Percentiles rank a stretch among this genome's conserved stretches.
phyloP scores from a whole-genome alignment of 768 basidiomycete species.

The Clitopilus hobsonii region DNA sequence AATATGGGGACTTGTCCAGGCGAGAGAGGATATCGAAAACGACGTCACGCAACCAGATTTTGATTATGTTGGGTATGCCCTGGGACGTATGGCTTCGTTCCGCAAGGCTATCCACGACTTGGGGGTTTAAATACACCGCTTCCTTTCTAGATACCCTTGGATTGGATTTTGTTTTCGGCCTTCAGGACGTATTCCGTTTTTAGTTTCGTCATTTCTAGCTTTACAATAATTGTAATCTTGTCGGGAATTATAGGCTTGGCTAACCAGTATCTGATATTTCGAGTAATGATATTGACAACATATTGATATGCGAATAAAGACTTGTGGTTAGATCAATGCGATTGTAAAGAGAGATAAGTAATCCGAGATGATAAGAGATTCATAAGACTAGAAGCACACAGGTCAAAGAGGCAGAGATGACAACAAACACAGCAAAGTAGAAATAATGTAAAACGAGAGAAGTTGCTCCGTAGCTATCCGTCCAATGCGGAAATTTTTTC shows the following conservation, averaged over 20 bases:
- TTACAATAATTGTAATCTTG: neutral
- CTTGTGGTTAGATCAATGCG: slow-evolving; percentile 37
- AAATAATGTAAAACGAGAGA: slow-evolving; percentile 10
- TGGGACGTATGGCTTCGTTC: slow-evolving; percentile 62
- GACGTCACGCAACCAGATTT: slow-evolving; percentile 68
- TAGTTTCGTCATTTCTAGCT: neutral
- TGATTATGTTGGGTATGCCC: slow-evolving; percentile 84
- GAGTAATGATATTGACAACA: slow-evolving; percentile 15
- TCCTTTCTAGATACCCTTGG: neutral
- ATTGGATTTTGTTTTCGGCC: no score
- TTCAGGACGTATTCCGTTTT: neutral
- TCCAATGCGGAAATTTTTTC: neutral
- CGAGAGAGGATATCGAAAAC: slow-evolving; percentile 65
- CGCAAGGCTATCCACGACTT: slow-evolving; percentile 47
- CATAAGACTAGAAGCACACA: slow-evolving; percentile 6
- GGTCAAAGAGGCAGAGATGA: neutral
- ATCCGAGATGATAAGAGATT: slow-evolving; percentile 24
- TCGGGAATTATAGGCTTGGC: neutral
- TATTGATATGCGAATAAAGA: slow-evolving; percentile 43
- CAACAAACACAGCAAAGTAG: slow-evolving; percentile 8
- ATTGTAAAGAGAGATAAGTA: slow-evolving; percentile 35
- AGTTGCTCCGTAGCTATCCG: neutral
- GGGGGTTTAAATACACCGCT: slow-evolving; percentile 22
- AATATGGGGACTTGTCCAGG: slow-evolving; percentile 92
- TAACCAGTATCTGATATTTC: neutral